Percentiles rank a stretch among this genome's conserved stretches.
Conservation (phyloP, 1,284 basidiomycete species). For the Coniferiporia sulphurascens region DNA sequence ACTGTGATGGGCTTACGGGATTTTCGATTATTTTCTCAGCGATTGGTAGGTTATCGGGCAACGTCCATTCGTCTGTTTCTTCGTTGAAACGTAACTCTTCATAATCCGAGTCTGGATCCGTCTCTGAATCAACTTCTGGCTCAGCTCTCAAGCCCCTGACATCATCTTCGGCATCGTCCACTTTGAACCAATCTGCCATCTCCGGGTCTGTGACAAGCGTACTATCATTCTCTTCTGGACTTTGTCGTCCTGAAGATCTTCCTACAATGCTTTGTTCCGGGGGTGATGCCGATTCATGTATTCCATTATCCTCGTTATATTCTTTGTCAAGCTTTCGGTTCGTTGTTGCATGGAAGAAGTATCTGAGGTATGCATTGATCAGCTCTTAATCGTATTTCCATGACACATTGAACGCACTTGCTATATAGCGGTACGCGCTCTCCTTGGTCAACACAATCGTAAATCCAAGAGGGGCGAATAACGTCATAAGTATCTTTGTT, state of each 20-base stretch:
- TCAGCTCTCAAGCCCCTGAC: constrained; percentile 20
- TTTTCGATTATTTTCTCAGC: background rate
- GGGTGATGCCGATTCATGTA: background rate
- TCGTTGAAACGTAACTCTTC: constrained; percentile 37
- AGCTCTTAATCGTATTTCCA: background rate
- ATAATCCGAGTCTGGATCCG: constrained; percentile 58
- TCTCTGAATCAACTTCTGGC: constrained; percentile 50
- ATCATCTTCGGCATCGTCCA: constrained; percentile 28
- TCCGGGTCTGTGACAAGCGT: constrained; percentile 22
- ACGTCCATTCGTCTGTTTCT: constrained; percentile 44
- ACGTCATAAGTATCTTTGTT: constrained; percentile 65
- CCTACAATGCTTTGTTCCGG: background rate
- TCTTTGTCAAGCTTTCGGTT: constrained; percentile 27
- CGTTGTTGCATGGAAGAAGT: constrained; percentile 68
- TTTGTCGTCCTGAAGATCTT: background rate
- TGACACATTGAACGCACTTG: constrained; percentile 42
- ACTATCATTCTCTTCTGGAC: constrained; percentile 19
- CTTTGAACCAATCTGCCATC: constrained; percentile 62
- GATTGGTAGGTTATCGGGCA: background rate
- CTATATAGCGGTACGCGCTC: constrained; percentile 56
- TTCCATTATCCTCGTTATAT: constrained; percentile 27
- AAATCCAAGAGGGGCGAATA: constrained; percentile 76
- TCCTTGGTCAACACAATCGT: constrained; percentile 64
- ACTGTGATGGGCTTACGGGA: background rate
- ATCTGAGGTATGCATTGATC: constrained; percentile 36